Evolutionary conservation across 345 rosid species (phyloP).

Genomic region (Carallia brachiata): DNA sequence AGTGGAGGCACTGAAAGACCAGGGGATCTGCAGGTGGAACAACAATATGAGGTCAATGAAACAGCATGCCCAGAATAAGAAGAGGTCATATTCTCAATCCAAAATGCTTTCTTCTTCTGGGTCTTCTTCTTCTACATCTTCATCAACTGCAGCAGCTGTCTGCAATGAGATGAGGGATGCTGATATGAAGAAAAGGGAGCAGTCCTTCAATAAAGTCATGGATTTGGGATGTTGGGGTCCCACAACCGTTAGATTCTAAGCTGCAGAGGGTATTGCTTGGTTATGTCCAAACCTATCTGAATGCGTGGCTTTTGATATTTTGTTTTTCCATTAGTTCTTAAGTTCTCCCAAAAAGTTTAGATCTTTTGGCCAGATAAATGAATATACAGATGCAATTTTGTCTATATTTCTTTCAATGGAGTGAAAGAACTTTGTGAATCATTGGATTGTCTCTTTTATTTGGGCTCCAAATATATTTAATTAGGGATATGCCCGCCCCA

Average conservation of each 20-base stretch:
- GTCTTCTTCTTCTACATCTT: conserved; percentile 1
- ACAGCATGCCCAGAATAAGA: conserved; percentile 37
- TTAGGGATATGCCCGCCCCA: too few relatives aligned
- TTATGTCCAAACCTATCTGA: too few relatives aligned
- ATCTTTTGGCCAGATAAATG: too few relatives aligned
- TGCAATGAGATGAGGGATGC: background rate
- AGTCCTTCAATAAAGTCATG: conserved; percentile 31
- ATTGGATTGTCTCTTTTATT: too few relatives aligned
- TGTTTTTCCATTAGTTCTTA: too few relatives aligned
- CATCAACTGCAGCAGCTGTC: background rate
- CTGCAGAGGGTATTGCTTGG: too few relatives aligned
- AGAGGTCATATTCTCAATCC: conserved; percentile 15
- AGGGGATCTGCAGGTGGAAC: conserved; percentile 70
- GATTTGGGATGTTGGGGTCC: conserved; percentile 46
- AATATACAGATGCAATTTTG: too few relatives aligned
- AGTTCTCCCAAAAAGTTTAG: too few relatives aligned
- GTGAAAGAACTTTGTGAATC: too few relatives aligned
- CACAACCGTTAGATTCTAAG: conserved; percentile 39
- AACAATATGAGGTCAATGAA: conserved; percentile 45
- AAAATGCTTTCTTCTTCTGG: conserved; percentile 7
- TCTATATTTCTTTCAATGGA: too few relatives aligned
- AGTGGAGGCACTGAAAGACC: conserved; percentile 71
- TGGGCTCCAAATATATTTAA: too few relatives aligned
- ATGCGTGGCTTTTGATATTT: too few relatives aligned
- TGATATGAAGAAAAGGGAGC: conserved; percentile 20